Evolutionary conservation across 2,329 filamentous ascomycete species (phyloP), one percentile per base, ranked within the genome.

Genomic region (Bipolaris zeicola): DNA sequence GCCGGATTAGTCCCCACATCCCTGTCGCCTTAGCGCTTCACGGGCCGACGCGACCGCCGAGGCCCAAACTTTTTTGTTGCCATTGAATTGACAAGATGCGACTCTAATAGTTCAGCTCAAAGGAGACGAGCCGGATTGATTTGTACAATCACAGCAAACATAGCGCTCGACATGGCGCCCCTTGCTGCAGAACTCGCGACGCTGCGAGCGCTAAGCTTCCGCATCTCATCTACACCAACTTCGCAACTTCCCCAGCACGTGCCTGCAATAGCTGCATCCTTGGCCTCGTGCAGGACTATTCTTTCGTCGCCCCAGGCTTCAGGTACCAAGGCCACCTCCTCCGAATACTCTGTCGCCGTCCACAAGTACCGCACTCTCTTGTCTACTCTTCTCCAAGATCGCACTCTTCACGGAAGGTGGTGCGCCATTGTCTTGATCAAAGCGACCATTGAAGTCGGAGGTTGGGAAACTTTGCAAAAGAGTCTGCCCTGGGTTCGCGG

Each of bases 361-460:
- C 91, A 96, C 76, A 94, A 90, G 73, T 82, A 96, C 68, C 91
- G 90, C 72, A 91, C 90, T 4, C 87, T 91, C 50, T 81, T 96
- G 57, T 88, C 87, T 1, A 87, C 89, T 11, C 81, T 97, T 13
- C 79, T 97, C 33, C 90, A 91, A 71, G 92, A 94, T 53, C 88
- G 88, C 56, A 91, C 80, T 45, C 73, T 85, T 2, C 86, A 92
- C 66, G 91, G 89, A 41, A 86, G 91, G 67, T 96, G 94, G 79
- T 84, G 88, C 16, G 92, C 89, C 6, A 85, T 90, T 41, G 87
- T 90, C 14, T 78, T 97, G 46, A 85, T 92, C 75, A 97, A 97
- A 78, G 85, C 90, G 3, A 81, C 88, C 4, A 81, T 96, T 41
- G 93, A 97, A 67, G 86, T 89, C 38, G 92, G 92, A 22, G 92